phyloP scores from a whole-genome alignment of 108 stramenopile genomes.

The Skeletonema menzelii region DNA sequence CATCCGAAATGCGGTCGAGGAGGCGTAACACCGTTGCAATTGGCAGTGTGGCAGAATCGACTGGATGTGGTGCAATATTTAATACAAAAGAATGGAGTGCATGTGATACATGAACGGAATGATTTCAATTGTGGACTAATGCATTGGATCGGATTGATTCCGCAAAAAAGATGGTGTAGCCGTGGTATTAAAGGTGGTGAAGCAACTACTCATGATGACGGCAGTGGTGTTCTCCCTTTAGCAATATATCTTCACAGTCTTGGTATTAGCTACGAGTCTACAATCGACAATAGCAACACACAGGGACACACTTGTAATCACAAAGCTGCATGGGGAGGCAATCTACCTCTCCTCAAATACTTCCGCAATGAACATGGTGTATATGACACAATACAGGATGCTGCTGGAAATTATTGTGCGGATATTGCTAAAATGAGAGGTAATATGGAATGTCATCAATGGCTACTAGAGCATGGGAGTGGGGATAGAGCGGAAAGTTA shows the following conservation, averaged over 20 bases:
- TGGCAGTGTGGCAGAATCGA: constrained; percentile 88
- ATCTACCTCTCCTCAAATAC: constrained; percentile 60
- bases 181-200: background rate
- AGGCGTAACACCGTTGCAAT: constrained; percentile 79
- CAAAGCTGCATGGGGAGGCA: constrained; percentile 88
- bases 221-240: constrained; percentile 38
- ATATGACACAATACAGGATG: constrained; percentile 65
- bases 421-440: constrained; percentile 84
- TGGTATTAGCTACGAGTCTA: constrained; percentile 28
- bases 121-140: constrained; percentile 78
- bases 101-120: constrained; percentile 58
- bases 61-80: constrained; percentile 57
- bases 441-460: constrained; percentile 51
- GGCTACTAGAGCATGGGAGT: constrained; percentile 62
- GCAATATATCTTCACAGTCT: constrained; percentile 45
- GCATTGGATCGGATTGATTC: constrained; percentile 81
- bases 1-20: constrained; percentile 54
- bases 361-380: constrained; percentile 63
- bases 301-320: constrained; percentile 77
- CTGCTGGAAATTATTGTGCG: constrained; percentile 80
- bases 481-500: constrained; percentile 57
- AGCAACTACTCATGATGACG: constrained; percentile 21
- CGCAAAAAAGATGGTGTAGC: constrained; percentile 43
- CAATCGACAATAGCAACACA: constrained; percentile 39
- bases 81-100: constrained; percentile 37